Conservation (phyloP, 176 grass and related monocot species). For the Avena insularis region DNA sequence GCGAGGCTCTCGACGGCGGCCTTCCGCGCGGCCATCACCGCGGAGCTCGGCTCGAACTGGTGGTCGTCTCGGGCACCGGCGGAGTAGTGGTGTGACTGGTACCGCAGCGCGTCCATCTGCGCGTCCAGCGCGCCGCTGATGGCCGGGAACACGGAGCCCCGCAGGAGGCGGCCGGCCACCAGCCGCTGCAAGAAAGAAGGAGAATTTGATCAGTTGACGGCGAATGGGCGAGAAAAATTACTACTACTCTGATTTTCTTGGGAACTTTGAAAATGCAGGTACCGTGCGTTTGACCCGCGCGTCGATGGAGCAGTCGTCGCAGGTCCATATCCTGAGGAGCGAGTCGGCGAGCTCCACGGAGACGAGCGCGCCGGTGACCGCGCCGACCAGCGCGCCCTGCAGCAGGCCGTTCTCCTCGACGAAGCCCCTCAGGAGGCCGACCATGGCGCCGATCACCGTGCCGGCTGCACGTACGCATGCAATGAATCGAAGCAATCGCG, state of each 20-base stretch:
- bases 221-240: too few species aligned
- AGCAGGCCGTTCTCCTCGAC: conserved; percentile 51
- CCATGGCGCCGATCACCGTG: conserved; percentile 43
- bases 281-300: conserved; percentile 55
- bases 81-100: not conserved
- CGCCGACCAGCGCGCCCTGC: conserved; percentile 52
- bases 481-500: too few species aligned
- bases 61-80: conserved; percentile 27
- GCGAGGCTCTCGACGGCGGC: conserved; percentile 63
- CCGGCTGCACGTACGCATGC: conserved; percentile 12
- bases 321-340: conserved; percentile 48
- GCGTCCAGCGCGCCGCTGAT: conserved; percentile 42
- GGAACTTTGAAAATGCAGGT: not conserved
- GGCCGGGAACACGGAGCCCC: conserved; percentile 67
- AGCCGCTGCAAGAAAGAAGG: conserved; percentile 34
- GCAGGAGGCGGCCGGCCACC: conserved; percentile 69
- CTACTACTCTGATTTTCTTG: too few species aligned
- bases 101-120: conserved; percentile 24
- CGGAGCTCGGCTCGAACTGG: conserved; percentile 61
- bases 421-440: conserved; percentile 50
- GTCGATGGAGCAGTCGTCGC: conserved; percentile 36
- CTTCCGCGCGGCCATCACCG: conserved; percentile 35
- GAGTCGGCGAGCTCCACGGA: conserved; percentile 61
- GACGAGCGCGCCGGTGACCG: conserved; percentile 57
- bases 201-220: too few species aligned